phyloP scores from a whole-genome alignment of 2,329 filamentous ascomycete species.

The Microcyclospora pomicola region DNA sequence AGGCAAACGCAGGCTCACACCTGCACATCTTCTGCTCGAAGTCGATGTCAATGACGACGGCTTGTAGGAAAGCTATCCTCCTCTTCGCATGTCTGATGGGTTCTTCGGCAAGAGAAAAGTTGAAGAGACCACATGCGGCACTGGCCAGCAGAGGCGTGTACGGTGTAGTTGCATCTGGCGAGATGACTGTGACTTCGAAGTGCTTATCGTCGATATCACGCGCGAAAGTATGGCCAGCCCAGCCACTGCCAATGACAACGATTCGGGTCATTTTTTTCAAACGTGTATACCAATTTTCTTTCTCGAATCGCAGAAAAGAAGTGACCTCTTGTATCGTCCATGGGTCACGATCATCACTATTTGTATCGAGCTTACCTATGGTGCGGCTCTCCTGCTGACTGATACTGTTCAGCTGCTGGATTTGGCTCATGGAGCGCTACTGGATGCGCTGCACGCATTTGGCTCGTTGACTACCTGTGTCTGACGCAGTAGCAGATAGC shows the following conservation, averaged over 20 bases:
- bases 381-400: too few relatives aligned
- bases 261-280: background rate
- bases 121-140: conserved; percentile 32
- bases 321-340: too few relatives aligned
- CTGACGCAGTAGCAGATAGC: too few relatives aligned
- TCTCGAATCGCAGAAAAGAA: too few relatives aligned
- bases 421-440: too few relatives aligned
- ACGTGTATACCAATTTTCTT: too few relatives aligned
- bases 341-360: too few relatives aligned
- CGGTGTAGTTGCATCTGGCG: conserved; percentile 29
- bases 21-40: conserved; percentile 21
- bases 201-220: conserved; percentile 21
- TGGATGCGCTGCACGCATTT: too few relatives aligned
- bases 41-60: conserved; percentile 24
- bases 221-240: conserved; percentile 25
- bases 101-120: conserved; percentile 33
- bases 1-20: conserved; percentile 21
- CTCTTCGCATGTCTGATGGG: conserved; percentile 22
- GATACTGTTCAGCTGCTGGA: too few relatives aligned
- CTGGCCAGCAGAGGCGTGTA: conserved; percentile 34
- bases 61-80: too few relatives aligned
- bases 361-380: too few relatives aligned
- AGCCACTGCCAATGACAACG: conserved; percentile 26
- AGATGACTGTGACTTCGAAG: conserved; percentile 30
- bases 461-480: too few relatives aligned